These are phyloP conservation scores for Boletus bicolor DNA, from an alignment of 768 basidiomycete species.

Conservation along the genomic window DNA sequence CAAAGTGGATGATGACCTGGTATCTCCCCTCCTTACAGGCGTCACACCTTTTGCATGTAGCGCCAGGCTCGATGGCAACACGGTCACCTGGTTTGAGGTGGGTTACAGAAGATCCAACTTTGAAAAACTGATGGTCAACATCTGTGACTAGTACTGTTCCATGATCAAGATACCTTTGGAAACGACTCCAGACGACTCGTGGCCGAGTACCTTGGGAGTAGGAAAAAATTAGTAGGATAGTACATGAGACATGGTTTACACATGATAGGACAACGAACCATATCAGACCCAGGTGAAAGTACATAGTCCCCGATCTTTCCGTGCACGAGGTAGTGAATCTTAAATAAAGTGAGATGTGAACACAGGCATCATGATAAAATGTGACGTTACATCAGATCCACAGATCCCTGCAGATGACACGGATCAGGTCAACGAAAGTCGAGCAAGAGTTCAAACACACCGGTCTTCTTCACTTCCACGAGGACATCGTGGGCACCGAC, in stretches of 20 bases:
- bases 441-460: constrained; percentile 36
- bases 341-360: constrained; percentile 8
- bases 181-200: constrained; percentile 85
- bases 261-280: constrained; percentile 44
- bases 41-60: constrained; percentile 80
- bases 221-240: not conserved
- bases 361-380: not conserved
- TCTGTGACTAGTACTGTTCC: not conserved
- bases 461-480: constrained; percentile 89
- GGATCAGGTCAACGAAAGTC: constrained; percentile 10
- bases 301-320: constrained; percentile 80
- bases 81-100: constrained; percentile 78
- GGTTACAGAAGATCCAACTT: constrained; percentile 76
- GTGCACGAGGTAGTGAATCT: constrained; percentile 79
- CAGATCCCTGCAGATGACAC: constrained; percentile 64
- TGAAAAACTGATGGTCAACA: not conserved
- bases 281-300: constrained; percentile 61
- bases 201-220: constrained; percentile 75
- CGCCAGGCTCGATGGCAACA: constrained; percentile 90
- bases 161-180: constrained; percentile 47
- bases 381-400: constrained; percentile 70
- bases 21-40: constrained; percentile 82
- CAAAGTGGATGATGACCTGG: constrained; percentile 47
- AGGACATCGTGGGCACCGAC: constrained; percentile 77
- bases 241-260: not conserved